Percentiles rank a stretch among this genome's conserved stretches.
Evolutionary conservation across 2,329 filamentous ascomycete species (phyloP).

Genomic region (Magnaporthiopsis incrustans): DNA sequence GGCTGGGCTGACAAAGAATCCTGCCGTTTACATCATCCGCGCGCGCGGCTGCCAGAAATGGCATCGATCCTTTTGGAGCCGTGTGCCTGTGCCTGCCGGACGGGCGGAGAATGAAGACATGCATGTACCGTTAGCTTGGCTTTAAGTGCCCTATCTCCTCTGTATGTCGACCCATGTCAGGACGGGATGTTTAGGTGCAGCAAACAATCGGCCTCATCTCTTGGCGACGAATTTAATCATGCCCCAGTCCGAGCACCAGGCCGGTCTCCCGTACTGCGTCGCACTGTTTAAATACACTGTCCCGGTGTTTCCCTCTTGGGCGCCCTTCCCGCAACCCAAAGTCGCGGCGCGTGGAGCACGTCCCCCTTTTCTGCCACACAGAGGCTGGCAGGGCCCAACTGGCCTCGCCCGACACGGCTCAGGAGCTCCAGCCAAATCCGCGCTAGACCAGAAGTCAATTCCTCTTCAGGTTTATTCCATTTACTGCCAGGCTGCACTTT

Average conservation of each 20-base stretch:
- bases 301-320: neutral
- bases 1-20: neutral
- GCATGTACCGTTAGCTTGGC: no score
- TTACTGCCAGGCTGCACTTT: neutral
- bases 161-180: no score
- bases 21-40: neutral
- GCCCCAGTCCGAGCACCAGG: no score
- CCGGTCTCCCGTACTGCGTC: no score
- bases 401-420: neutral
- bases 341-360: neutral
- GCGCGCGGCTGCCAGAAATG: neutral
- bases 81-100: no score
- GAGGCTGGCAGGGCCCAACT: neutral
- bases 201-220: no score
- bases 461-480: neutral
- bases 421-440: neutral
- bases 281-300: neutral
- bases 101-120: no score
- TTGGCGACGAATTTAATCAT: no score
- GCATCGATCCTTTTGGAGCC: no score
- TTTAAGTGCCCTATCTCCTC: no score
- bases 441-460: neutral
- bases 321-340: neutral
- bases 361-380: neutral
- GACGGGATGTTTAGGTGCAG: no score